phyloP scores from a whole-genome alignment of 2,329 filamentous ascomycete genomes.

The Colletotrichum magnum region DNA sequence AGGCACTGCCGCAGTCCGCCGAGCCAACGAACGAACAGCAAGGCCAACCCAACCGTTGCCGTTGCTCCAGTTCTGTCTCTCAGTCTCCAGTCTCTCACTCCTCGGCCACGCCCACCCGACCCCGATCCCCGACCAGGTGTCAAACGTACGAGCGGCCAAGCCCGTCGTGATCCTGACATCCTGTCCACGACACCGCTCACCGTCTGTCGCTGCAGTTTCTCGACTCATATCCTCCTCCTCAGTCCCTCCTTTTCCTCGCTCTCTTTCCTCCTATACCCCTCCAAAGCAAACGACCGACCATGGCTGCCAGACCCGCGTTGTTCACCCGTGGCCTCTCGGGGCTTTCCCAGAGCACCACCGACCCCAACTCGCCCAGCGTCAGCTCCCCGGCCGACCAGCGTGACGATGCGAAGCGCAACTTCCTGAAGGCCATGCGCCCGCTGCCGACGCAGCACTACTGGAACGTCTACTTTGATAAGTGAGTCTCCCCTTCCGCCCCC shows the following conservation, averaged over 20 bases:
- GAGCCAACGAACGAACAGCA: conserved; percentile 37
- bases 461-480: conserved; percentile 78
- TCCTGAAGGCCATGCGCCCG: conserved; percentile 80
- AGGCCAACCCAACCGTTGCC: conserved; percentile 10
- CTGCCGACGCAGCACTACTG: conserved; percentile 86
- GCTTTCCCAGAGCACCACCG: conserved; percentile 69
- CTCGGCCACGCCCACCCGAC: conserved; percentile 33
- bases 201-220: conserved; percentile 11
- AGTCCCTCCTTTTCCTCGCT: not conserved
- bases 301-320: conserved; percentile 70
- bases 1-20: conserved; percentile 31
- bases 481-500: conserved; percentile 41
- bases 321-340: conserved; percentile 75
- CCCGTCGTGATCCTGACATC: conserved; percentile 17
- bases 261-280: not conserved
- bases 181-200: conserved; percentile 19
- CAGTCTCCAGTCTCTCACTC: not conserved
- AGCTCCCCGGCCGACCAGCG: conserved; percentile 80
- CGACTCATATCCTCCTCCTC: conserved; percentile 10
- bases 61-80: too few relatives aligned
- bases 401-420: conserved; percentile 87
- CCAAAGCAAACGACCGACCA: conserved; percentile 54
- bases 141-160: conserved; percentile 26
- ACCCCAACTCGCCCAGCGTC: conserved; percentile 71
- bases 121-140: conserved; percentile 28